Evolutionary conservation across 2,329 filamentous ascomycete genomes (phyloP).

Genomic region (Sporothrix schenckii): DNA sequence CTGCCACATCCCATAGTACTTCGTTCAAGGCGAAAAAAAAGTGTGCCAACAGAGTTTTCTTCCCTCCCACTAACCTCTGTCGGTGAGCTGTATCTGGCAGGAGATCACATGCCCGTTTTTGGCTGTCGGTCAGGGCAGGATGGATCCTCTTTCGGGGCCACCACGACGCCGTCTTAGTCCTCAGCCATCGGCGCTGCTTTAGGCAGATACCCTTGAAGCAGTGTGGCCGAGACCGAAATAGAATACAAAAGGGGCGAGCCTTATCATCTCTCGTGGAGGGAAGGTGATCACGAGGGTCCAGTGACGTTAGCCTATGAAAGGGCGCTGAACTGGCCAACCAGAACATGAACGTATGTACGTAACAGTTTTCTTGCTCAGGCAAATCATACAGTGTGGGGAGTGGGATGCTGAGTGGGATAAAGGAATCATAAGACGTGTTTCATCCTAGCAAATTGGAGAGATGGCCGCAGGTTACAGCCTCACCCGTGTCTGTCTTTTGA

Average conservation of each 20-base stretch:
- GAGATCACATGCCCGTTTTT: slow-evolving; percentile 33
- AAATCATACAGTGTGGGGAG: neutral
- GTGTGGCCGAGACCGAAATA: neutral
- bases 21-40: neutral
- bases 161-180: neutral
- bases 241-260: neutral
- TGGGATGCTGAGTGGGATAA: neutral
- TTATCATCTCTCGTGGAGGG: neutral
- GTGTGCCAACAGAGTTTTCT: neutral
- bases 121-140: slow-evolving; percentile 30
- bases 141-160: neutral
- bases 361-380: neutral
- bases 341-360: neutral
- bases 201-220: neutral
- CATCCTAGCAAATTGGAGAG: neutral
- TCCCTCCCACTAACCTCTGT: neutral
- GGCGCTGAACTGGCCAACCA: neutral
- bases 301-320: neutral
- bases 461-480: neutral
- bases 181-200: neutral
- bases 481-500: neutral
- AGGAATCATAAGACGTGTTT: neutral
- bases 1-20: neutral
- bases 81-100: slow-evolving; percentile 36
- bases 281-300: neutral